These are phyloP conservation scores for Solioccasus polychromus DNA, from an alignment of 768 basidiomycete genomes.

Conservation along the genomic window DNA sequence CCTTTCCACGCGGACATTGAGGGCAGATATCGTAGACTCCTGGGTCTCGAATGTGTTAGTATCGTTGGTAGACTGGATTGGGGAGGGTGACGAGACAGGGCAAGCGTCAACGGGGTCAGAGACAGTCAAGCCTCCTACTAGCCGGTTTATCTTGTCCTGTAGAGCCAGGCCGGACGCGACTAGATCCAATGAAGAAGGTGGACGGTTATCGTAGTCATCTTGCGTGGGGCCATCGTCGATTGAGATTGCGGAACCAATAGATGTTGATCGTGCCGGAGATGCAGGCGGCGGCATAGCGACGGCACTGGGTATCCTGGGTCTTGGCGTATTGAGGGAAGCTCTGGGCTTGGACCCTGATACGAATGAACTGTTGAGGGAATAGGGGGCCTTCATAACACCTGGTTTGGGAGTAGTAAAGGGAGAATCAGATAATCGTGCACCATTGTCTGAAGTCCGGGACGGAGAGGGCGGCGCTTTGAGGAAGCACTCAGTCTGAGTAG, in stretches of 20 bases:
- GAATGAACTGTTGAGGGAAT: conserved; percentile 11
- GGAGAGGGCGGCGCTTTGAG: conserved; percentile 34
- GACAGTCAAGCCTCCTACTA: conserved; percentile 34
- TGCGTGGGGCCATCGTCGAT: conserved; percentile 31
- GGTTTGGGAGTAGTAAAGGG: conserved; percentile 72
- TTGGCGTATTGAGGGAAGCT: conserved; percentile 47
- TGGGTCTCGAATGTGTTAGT: conserved; percentile 5
- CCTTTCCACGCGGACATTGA: conserved; percentile 45
- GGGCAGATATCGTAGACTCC: conserved; percentile 18
- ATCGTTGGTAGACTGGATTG: conserved; percentile 41
- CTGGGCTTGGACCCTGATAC: conserved; percentile 30
- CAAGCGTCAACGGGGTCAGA: conserved; percentile 11
- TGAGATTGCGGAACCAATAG: conserved; percentile 37
- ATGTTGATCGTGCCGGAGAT: conserved; percentile 46
- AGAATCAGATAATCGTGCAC: conserved; percentile 41
- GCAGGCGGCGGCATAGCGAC: conserved; percentile 80
- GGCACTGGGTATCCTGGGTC: conserved; percentile 66
- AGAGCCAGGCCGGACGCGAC: conserved; percentile 39
- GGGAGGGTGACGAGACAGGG: conserved; percentile 25
- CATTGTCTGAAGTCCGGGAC: conserved; percentile 37
- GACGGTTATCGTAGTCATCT: conserved; percentile 15
- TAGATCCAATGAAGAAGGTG: conserved; percentile 33
- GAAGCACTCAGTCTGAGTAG: conserved; percentile 17
- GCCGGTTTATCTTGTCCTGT: conserved; percentile 48
- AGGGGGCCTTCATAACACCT: conserved; percentile 28